Conservation (phyloP, 1,139 yeast species). For the Kurtzmaniella natalensis region DNA sequence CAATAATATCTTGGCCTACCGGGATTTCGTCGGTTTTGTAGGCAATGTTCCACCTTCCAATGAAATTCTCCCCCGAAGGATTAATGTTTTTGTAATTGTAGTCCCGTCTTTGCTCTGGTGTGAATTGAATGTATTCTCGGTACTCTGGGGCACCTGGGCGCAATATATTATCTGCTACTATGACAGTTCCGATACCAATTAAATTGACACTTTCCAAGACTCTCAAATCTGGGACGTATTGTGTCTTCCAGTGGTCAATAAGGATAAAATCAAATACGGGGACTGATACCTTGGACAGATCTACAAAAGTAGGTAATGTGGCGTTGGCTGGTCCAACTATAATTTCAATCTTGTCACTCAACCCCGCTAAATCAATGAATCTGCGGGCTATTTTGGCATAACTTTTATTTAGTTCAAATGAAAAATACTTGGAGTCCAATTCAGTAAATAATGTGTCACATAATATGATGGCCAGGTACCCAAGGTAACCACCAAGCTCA, state of each 20-base stretch:
- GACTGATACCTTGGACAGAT: constrained; percentile 15
- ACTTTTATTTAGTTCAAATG: constrained; percentile 33
- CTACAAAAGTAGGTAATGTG: constrained; percentile 18
- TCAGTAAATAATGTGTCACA: constrained; percentile 22
- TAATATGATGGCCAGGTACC: constrained; percentile 40
- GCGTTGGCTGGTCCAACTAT: constrained; percentile 32
- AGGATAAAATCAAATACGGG: constrained; percentile 33
- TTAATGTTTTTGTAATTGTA: constrained; percentile 23
- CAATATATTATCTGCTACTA: constrained; percentile 38
- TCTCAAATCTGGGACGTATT: constrained; percentile 41
- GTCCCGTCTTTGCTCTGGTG: constrained; percentile 33
- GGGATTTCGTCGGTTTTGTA: constrained; percentile 29
- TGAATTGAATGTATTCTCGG: constrained; percentile 30
- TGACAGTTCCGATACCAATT: constrained; percentile 35
- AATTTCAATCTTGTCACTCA: constrained; percentile 26
- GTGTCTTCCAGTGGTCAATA: constrained; percentile 38
- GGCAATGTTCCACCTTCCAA: constrained; percentile 43
- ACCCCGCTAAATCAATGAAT: constrained; percentile 35
- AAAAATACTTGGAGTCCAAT: constrained; percentile 19
- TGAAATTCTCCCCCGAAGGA: constrained; percentile 22
- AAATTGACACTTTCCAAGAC: constrained; percentile 37
- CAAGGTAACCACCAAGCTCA: constrained; percentile 44
- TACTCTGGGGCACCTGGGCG: constrained; percentile 40
- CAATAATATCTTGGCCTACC: constrained; percentile 7
- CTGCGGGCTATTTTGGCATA: constrained; percentile 30